Base-by-base conservation (phyloP, 805 yeast species). In the Candida hispaniensis region DNA sequence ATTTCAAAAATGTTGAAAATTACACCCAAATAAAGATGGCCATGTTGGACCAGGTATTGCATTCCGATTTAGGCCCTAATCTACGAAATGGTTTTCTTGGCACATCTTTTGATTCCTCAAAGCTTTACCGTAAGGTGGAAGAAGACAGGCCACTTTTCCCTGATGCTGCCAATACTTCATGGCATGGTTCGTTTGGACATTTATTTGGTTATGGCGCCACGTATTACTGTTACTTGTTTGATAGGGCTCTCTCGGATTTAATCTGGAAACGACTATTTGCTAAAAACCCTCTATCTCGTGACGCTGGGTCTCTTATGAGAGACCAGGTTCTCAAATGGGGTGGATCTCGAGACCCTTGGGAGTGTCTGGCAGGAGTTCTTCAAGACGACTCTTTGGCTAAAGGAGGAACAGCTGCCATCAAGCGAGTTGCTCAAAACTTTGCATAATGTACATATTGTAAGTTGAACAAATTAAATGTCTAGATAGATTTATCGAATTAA, bases 121-220 rank as follows among this genome's bases (percentile, higher is more conserved):
- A 60, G 2, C 58, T 76, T 4, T 85, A 81, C 49, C 86, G 81
- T 47, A 58, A 65, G 6, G 51, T 82, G 16, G 94, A 82, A 51
- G 47, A 55, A 4, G 55, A 69, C 15, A 51, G 76, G 36, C 60
- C 69, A 24, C 71, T 83, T 2, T 74, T 80, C 48, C 71, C 78
- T 2, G 88, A 81, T 45, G 57, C 64, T 12, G 35, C 35, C 14
- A 61, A 69, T 44, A 75, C 93, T 2, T 76, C 75, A 15, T 86
- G 96, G 94, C 93, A 82, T 39, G 96, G 93, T 1, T 82, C 77
- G 51, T 86, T 91, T 57, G 93, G 95, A 1, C 98, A 91, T 51
- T 59, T 91, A 24, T 80, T 79, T 46, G 83, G 94, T 0, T 91
- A 91, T 51, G 97, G 97, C 1, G 81, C 96, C 0, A 80, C 86